Conservation (phyloP, 2,329 filamentous ascomycete genomes). For the Colletotrichum sp. region DNA sequence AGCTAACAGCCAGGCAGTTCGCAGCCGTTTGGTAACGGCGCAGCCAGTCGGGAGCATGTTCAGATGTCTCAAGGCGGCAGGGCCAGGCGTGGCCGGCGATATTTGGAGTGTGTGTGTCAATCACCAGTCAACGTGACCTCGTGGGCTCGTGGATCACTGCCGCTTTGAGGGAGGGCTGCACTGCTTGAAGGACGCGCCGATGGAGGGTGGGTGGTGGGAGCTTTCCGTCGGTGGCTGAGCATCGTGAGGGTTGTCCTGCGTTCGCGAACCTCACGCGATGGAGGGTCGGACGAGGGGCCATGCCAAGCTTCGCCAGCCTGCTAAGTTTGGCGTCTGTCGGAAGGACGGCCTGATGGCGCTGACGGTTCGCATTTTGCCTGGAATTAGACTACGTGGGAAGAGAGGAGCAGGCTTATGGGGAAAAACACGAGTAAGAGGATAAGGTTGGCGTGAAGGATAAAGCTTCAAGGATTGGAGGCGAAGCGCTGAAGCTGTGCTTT, state of each 20-base stretch:
- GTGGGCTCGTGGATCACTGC: constrained; percentile 10
- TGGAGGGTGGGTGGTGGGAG: not conserved
- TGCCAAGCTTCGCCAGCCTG: not conserved
- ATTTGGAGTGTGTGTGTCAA: not conserved
- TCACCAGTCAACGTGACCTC: constrained; percentile 11
- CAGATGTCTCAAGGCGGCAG: constrained; percentile 8
- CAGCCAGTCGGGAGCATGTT: not conserved
- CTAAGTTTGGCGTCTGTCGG: not conserved
- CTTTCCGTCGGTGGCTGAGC: constrained; percentile 6
- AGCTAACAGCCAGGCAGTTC: not conserved
- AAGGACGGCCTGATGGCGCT: not conserved
- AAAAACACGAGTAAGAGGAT: not conserved
- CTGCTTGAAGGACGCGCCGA: not conserved
- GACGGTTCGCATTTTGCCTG: not conserved
- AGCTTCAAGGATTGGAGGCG: not conserved
- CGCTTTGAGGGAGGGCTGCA: not conserved
- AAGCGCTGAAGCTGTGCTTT: not conserved
- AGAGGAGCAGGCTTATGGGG: not conserved
- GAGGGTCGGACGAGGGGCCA: not conserved
- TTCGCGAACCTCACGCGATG: not conserved
- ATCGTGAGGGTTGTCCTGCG: not conserved
- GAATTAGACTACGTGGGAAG: not conserved
- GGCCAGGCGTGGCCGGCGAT: constrained; percentile 2
- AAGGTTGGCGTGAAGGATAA: not conserved
- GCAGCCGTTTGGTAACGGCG: not conserved